These are phyloP conservation scores for Alternaria ethzedia DNA, from an alignment of 2,329 filamentous ascomycete genomes.

Conservation along the genomic window DNA sequence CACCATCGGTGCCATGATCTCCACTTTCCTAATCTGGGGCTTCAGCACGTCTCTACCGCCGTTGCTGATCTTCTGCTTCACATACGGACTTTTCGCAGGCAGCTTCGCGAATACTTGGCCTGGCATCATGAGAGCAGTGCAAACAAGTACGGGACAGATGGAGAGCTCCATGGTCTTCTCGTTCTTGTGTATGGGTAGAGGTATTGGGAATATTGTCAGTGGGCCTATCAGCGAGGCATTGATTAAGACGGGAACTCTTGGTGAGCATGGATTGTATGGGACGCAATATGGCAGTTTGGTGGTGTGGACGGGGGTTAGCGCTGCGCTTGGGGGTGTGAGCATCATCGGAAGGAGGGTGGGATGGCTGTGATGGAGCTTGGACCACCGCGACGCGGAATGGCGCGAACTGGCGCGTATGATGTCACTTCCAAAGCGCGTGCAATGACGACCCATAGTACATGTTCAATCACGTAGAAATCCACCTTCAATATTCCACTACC, in stretches of 20 bases:
- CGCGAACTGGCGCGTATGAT: no score
- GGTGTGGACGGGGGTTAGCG: slow-evolving; percentile 51
- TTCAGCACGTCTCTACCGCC: slow-evolving; percentile 46
- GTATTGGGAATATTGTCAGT: slow-evolving; percentile 58
- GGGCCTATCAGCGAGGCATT: slow-evolving; percentile 59
- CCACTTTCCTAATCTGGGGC: slow-evolving; percentile 57
- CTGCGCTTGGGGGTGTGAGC: slow-evolving; percentile 38
- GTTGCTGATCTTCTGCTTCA: slow-evolving; percentile 42
- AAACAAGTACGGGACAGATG: slow-evolving; percentile 19
- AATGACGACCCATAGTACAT: no score
- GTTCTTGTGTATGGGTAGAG: slow-evolving; percentile 55
- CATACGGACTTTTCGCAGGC: slow-evolving; percentile 47
- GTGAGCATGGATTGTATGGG: slow-evolving; percentile 44
- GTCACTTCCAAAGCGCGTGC: no score
- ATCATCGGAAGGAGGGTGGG: slow-evolving; percentile 24
- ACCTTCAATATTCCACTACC: no score
- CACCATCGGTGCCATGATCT: slow-evolving; percentile 49
- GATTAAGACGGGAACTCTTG: slow-evolving; percentile 29
- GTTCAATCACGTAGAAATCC: no score
- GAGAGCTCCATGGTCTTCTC: slow-evolving; percentile 54
- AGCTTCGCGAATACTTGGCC: slow-evolving; percentile 33
- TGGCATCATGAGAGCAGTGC: slow-evolving; percentile 34
- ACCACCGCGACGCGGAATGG: no score
- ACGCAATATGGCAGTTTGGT: slow-evolving; percentile 52
- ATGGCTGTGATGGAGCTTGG: not conserved